Percentiles rank a stretch among this genome's conserved stretches.
phyloP scores from a whole-genome alignment of 140 eudicot species.

The Anethum foeniculum region DNA sequence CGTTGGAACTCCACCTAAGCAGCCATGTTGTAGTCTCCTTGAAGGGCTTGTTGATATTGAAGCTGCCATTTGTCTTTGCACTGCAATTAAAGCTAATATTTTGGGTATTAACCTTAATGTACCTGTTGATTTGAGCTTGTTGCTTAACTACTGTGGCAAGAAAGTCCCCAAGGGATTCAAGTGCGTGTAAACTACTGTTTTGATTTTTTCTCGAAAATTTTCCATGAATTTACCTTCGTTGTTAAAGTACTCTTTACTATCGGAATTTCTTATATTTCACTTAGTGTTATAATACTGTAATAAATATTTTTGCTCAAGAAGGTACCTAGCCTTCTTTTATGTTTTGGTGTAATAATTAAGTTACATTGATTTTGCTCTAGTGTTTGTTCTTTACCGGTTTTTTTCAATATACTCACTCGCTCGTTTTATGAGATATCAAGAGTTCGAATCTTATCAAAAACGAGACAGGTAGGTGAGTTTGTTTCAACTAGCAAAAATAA shows the following conservation, averaged over 20 bases:
- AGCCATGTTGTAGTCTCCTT: constrained; percentile 11
- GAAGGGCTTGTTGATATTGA: constrained; percentile 16
- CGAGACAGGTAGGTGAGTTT: no score
- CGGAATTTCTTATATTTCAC: neutral
- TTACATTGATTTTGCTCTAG: neutral
- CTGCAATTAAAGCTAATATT: constrained; percentile 13
- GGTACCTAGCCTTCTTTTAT: neutral
- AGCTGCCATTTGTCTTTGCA: constrained; percentile 19
- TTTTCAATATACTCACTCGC: no score
- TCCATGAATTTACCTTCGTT: neutral
- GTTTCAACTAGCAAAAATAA: no score
- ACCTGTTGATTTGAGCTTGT: constrained; percentile 20
- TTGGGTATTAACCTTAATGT: constrained; percentile 14
- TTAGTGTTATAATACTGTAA: neutral
- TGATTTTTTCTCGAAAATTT: neutral
- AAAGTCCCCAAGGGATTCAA: constrained; percentile 15
- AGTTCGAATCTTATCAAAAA: no score
- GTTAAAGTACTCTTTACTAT: neutral
- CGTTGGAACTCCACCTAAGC: constrained; percentile 6
- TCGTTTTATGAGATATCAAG: no score
- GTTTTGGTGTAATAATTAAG: neutral
- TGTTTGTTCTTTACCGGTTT: neutral
- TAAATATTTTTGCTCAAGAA: neutral
- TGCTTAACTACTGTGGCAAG: constrained; percentile 15
- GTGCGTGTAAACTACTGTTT: neutral